Conservation (phyloP, 2,329 filamentous ascomycete genomes). For the Elsinoe australis region DNA sequence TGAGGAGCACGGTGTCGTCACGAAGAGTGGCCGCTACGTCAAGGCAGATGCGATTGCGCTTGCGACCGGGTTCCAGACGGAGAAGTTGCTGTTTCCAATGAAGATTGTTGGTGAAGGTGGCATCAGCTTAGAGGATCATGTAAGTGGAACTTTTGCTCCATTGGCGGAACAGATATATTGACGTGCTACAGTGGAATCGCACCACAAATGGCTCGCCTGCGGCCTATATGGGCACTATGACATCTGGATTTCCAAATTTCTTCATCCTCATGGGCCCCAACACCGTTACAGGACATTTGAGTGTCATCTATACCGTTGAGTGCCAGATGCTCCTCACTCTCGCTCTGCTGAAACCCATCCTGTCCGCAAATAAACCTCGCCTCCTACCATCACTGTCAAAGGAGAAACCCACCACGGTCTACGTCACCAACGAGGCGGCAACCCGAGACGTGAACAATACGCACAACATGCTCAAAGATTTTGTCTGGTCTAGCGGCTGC, state of each 20-base stretch:
- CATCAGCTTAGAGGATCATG: conserved; percentile 33
- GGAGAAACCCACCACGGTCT: conserved; percentile 24
- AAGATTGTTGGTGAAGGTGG: conserved; percentile 40
- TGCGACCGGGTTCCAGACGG: conserved; percentile 45
- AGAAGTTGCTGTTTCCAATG: conserved; percentile 41
- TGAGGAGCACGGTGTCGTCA: conserved; percentile 33
- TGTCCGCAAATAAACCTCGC: conserved; percentile 23
- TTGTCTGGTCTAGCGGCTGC: conserved; percentile 47
- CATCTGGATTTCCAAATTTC: conserved; percentile 46
- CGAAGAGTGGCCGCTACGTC: conserved; percentile 33
- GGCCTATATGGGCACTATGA: conserved; percentile 52
- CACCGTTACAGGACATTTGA: conserved; percentile 54
- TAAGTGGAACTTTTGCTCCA: background rate
- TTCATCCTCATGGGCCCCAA: conserved; percentile 48
- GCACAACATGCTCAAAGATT: conserved; percentile 35
- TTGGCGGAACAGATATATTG: no score
- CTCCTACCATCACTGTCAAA: background rate
- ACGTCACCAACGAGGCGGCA: conserved; percentile 34
- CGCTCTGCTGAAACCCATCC: conserved; percentile 50
- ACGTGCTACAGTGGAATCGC: conserved; percentile 5
- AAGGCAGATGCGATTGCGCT: conserved; percentile 43
- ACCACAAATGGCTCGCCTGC: conserved; percentile 10
- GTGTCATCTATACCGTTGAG: conserved; percentile 53
- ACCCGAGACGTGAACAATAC: conserved; percentile 33
- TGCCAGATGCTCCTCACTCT: conserved; percentile 55